Percentiles rank a stretch among this genome's conserved stretches.
phyloP scores from a whole-genome alignment of 1,284 basidiomycete genomes.

The Kalmanozyma brasiliensis region DNA sequence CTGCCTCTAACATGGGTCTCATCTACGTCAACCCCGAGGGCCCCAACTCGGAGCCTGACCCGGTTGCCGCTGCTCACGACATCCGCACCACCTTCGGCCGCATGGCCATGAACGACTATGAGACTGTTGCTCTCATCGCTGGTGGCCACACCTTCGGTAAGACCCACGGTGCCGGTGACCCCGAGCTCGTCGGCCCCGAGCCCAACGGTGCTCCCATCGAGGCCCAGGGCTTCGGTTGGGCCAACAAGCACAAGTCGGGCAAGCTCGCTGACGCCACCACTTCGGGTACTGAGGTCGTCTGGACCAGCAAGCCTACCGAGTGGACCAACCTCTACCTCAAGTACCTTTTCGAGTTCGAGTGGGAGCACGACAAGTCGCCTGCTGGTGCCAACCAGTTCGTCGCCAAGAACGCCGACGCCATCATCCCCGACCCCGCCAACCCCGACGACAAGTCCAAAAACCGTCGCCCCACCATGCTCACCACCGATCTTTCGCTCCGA shows the following conservation, averaged over 20 bases:
- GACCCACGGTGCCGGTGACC: constrained; percentile 45
- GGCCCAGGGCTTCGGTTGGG: constrained; percentile 38
- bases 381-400: constrained; percentile 43
- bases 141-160: constrained; percentile 48
- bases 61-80: constrained; percentile 40
- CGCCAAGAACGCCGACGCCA: constrained; percentile 44
- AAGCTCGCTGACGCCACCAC: constrained; percentile 37
- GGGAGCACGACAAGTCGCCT: constrained; percentile 46
- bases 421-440: constrained; percentile 46
- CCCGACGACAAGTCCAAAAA: constrained; percentile 22
- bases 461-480: constrained; percentile 46
- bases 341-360: constrained; percentile 47
- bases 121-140: constrained; percentile 45
- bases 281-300: constrained; percentile 36
- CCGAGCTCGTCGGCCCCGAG: constrained; percentile 35
- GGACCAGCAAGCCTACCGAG: constrained; percentile 47
- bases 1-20: constrained; percentile 45
- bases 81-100: constrained; percentile 44
- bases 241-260: constrained; percentile 31
- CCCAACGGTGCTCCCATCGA: constrained; percentile 39
- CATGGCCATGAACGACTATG: constrained; percentile 47
- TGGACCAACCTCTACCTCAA: constrained; percentile 47
- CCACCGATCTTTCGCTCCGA: constrained; percentile 37
- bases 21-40: constrained; percentile 50
- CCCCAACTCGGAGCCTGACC: constrained; percentile 38